Percentiles rank a stretch among this genome's conserved stretches.
Conservation (phyloP, 1,284 basidiomycete species). For the Moesziomyces globuligerus region DNA sequence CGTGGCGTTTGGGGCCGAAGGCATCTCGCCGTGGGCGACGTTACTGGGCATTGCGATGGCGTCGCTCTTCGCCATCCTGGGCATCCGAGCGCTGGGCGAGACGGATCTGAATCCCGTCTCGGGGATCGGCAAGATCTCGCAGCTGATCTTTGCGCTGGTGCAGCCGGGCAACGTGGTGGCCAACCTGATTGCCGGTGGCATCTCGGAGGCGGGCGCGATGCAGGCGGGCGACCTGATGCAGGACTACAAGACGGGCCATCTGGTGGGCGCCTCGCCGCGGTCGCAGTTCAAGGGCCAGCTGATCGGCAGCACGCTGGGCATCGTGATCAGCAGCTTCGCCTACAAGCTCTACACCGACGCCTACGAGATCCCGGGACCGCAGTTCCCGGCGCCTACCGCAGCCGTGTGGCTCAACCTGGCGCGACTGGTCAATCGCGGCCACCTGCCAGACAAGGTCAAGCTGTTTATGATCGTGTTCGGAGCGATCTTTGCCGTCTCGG, state of each 20-base stretch:
- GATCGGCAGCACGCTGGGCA: slow-evolving; percentile 75
- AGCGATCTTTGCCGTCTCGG: slow-evolving; percentile 70
- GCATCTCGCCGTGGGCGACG: slow-evolving; percentile 94
- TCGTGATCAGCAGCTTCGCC: slow-evolving; percentile 86
- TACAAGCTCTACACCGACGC: slow-evolving; percentile 87
- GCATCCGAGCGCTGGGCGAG: slow-evolving; percentile 62
- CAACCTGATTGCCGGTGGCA: slow-evolving; percentile 94
- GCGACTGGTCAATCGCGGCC: slow-evolving; percentile 81
- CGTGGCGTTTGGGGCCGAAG: slow-evolving; percentile 85
- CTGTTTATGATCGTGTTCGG: slow-evolving; percentile 80
- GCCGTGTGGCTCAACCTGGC: slow-evolving; percentile 85
- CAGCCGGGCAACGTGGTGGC: slow-evolving; percentile 88
- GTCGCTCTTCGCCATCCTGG: slow-evolving; percentile 83
- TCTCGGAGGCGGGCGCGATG: slow-evolving; percentile 93
- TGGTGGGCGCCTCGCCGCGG: slow-evolving; percentile 72
- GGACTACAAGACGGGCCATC: slow-evolving; percentile 92
- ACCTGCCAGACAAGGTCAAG: slow-evolving; percentile 80
- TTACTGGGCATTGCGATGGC: slow-evolving; percentile 84
- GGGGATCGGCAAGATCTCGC: slow-evolving; percentile 92
- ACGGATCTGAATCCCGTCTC: slow-evolving; percentile 72
- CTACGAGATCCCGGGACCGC: slow-evolving; percentile 80
- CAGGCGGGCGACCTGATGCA: slow-evolving; percentile 99
- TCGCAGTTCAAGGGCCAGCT: slow-evolving; percentile 68
- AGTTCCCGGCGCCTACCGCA: slow-evolving; percentile 92
- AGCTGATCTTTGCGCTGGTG: slow-evolving; percentile 90